Base-by-base conservation (phyloP, 164 flowering plant species). In the Vitis amurensis region DNA sequence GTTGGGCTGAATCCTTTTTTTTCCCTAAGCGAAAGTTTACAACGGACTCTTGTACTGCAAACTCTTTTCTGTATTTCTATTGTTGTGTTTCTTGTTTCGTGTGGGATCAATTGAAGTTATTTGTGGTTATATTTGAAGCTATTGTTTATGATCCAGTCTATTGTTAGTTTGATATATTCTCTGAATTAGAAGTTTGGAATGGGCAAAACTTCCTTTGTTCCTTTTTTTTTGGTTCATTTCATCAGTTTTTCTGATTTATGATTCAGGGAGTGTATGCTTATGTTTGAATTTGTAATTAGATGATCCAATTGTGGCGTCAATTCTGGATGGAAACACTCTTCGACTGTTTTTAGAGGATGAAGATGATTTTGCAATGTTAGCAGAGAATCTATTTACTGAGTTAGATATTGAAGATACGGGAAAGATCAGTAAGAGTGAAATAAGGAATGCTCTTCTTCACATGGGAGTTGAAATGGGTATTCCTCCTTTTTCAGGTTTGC, bases 311-410 rank as follows among this genome's bases (percentile, higher is more conserved):
- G 86, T 80, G 37, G 79, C 83, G 14, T 77, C 88, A 27, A 58
- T 85, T 48, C 73, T 89, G 87, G 87, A 91, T 72, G 97, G 97
- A 67, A 79, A 47, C n/a, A 69, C 80, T 13, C 66, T 89, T 66
- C 66, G 70, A 31, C 16, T 82, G 61, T 82, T 78, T 74, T 71
- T 91, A 70, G 97, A 89, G 71, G 93, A 91, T 62, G 97, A 91
- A 73, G 97, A 91, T 77, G 97, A 91, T 81, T 91, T 88, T 69
- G 93, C 97, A 3, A 87, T 89, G 91, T 71, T 89, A 69, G 96
- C 92, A 0, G 96, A 91, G 84, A 85, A 83, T 79, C 74, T 91
- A 6, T 91, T 91, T 79, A 89, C 93, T 2, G 91, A 88, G 62
- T 76, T 91, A 65, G 97, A 91, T 77, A 56, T 64, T 48, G 84